Evolutionary conservation across 345 rosid genomes (phyloP), one percentile per base, ranked within the genome.

Genomic region (Cardamine chenopodiifolia): DNA sequence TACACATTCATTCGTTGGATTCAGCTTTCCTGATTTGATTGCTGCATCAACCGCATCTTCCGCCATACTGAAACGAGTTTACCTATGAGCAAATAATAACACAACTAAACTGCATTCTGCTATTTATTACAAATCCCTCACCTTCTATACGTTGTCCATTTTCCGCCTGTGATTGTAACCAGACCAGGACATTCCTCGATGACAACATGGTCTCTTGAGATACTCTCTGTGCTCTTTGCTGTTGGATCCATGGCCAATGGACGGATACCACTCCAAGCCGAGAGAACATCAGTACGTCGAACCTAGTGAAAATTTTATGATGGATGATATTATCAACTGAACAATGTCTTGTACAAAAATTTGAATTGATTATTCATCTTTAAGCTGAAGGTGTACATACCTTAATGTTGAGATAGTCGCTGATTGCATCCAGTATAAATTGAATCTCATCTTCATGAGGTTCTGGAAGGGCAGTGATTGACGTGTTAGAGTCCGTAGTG

Each of bases 191-290:
- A 76, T 70, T 95, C 97, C 83, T 95, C 97, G 53, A 82, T 73
- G 28, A 91, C 89, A 47, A 95, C 97, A 73, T 95, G 99, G 83
- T 92, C 99, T 82, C 99, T 89, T 11, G 99, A 92, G 78, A 95
- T 86, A 81, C 92, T 92, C 79, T 95, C 99, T 15, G 99, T 95
- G 82, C 75, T 95, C 80, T 90, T 92, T 52, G 93, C 97, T 19
- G 87, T 81, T 53, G 99, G 99, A 83, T 91, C 97, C 50, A 66
- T 68, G 28, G 97, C 99, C 84, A 94, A 78, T 23, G 98, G 98
- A 42, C 98, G 97, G 69, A 94, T 94, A 32, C 99, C 99, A 84
- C 99, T 94, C 98, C 98, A 94, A 42, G 97, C 98, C 62, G 98
- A 94, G 68, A 94, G 97, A 77, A 94, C 97, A 87, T 94, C 98